Conservation (phyloP, 257 asterid species). For the Plantago ovata region DNA sequence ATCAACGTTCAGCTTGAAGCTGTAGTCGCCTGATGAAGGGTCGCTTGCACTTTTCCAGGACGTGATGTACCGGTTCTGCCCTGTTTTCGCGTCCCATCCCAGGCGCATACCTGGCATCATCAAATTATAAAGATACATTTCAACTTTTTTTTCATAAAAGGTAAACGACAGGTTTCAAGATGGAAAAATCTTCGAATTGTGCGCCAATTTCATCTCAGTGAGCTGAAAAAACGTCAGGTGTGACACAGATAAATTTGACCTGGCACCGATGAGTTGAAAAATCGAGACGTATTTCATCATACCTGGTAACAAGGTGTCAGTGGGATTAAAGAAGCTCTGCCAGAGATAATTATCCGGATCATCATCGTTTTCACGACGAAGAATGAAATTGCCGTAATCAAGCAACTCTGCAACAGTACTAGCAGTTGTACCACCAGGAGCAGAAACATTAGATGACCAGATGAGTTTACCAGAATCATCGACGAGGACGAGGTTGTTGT, state of each 20-base stretch:
- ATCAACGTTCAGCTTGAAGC: constrained; percentile 47
- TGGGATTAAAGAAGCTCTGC: constrained; percentile 79
- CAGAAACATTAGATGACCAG: constrained; percentile 53
- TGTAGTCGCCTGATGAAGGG: constrained; percentile 65
- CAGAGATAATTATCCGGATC: constrained; percentile 36
- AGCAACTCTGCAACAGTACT: constrained; percentile 46
- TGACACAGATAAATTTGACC: no score
- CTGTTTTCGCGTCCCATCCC: constrained; percentile 79
- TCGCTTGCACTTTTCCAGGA: constrained; percentile 66
- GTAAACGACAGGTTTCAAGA: no score
- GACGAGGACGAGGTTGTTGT: constrained; percentile 38
- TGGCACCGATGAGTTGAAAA: no score
- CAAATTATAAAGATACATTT: no score
- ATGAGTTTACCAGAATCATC: constrained; percentile 33
- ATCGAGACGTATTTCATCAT: no score
- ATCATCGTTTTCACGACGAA: constrained; percentile 34
- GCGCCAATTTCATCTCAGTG: no score
- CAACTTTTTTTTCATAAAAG: no score
- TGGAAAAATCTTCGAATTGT: no score
- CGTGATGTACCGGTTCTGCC: constrained; percentile 45
- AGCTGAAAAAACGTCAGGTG: no score
- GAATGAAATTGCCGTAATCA: constrained; percentile 60
- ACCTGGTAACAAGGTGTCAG: constrained; percentile 66
- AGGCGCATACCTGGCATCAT: constrained; percentile 55
- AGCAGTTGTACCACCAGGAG: neutral